These are phyloP conservation scores for Falciphora oryzae DNA, from an alignment of 2,329 filamentous ascomycete species.

Conservation along the genomic window DNA sequence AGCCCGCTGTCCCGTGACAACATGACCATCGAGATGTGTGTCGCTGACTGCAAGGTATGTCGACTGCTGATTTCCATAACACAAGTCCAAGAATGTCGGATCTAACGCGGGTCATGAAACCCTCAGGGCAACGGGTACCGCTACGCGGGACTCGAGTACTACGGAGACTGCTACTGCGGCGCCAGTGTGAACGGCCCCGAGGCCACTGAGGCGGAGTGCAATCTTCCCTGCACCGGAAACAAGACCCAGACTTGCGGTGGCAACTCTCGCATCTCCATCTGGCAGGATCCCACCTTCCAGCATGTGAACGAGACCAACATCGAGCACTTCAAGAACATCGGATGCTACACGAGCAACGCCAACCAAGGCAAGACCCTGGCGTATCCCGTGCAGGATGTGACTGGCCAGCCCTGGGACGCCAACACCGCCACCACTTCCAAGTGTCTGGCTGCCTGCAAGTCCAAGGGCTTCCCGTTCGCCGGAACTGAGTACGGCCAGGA, in stretches of 20 bases:
- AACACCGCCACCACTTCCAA: conserved; percentile 33
- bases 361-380: conserved; percentile 36
- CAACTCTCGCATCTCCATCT: conserved; percentile 40
- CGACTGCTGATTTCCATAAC: background rate
- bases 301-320: conserved; percentile 39
- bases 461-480: conserved; percentile 40
- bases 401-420: conserved; percentile 14
- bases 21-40: conserved; percentile 44
- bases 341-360: conserved; percentile 51
- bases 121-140: conserved; percentile 37
- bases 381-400: conserved; percentile 34
- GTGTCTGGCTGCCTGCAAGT: conserved; percentile 38
- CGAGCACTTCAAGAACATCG: conserved; percentile 51
- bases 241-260: conserved; percentile 41
- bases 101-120: background rate
- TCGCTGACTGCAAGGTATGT: conserved; percentile 38
- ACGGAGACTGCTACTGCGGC: conserved; percentile 48
- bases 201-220: conserved; percentile 48
- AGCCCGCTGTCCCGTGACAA: conserved; percentile 29
- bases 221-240: conserved; percentile 44
- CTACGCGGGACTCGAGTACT: conserved; percentile 45
- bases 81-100: background rate
- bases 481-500: conserved; percentile 41
- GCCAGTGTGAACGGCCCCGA: conserved; percentile 46
- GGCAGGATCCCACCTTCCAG: conserved; percentile 42